phyloP scores from a whole-genome alignment of 495 filamentous ascomycete species.

The Saxispiralis lemnorum region DNA sequence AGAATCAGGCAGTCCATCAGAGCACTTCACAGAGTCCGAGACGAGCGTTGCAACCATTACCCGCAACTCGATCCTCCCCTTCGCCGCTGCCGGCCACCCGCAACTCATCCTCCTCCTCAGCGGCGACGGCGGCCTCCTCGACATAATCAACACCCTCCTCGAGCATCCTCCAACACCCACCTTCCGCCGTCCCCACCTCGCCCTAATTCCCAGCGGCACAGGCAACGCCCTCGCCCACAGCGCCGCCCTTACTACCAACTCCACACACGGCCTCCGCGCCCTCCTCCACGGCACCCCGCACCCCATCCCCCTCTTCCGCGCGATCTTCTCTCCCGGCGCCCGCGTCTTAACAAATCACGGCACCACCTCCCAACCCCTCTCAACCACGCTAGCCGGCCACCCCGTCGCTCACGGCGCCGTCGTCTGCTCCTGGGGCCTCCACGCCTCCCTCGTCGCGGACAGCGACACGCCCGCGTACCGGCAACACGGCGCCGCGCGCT shows the following conservation, averaged over 20 bases:
- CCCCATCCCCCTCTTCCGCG: slow-evolving; percentile 24
- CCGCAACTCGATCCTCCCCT: slow-evolving; percentile 27
- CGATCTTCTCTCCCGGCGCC: slow-evolving; percentile 49
- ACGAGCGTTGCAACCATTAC: slow-evolving; percentile 46
- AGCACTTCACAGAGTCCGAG: slow-evolving; percentile 32
- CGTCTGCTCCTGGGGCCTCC: slow-evolving; percentile 73
- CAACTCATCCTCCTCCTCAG: slow-evolving; percentile 60
- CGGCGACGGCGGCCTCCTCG: slow-evolving; percentile 70
- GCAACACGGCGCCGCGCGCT: slow-evolving; percentile 53
- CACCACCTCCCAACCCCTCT: slow-evolving; percentile 17
- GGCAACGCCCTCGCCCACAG: slow-evolving; percentile 79
- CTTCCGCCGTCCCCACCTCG: slow-evolving; percentile 38
- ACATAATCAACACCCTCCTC: slow-evolving; percentile 52
- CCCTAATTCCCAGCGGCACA: slow-evolving; percentile 61
- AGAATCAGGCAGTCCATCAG: slow-evolving; percentile 31
- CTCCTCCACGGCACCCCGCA: slow-evolving; percentile 23
- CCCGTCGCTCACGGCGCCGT: slow-evolving; percentile 47
- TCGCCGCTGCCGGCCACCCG: slow-evolving; percentile 28
- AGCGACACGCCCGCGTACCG: slow-evolving; percentile 67
- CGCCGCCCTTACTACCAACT: slow-evolving; percentile 25
- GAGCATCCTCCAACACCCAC: slow-evolving; percentile 2
- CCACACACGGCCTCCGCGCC: slow-evolving; percentile 35
- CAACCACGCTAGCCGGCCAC: slow-evolving; percentile 11
- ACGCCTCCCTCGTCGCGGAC: slow-evolving; percentile 73
- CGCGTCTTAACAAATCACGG: slow-evolving; percentile 32